These are phyloP conservation scores for Phycomyces nitens DNA, from an alignment of 192 early-diverging fungal genomes.

Conservation along the genomic window DNA sequence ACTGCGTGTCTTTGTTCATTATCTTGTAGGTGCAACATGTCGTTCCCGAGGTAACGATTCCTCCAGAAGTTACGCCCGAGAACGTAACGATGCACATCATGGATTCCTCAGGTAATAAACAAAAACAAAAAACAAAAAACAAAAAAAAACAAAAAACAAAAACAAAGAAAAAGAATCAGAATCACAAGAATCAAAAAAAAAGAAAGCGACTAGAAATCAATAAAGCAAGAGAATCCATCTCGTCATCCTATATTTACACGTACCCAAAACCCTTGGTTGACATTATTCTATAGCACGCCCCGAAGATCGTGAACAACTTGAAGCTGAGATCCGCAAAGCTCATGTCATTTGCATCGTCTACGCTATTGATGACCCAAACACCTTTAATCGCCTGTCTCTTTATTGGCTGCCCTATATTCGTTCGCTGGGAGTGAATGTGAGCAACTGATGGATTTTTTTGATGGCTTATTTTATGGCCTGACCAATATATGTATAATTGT, in stretches of 20 bases:
- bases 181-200: too few relatives aligned
- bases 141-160: not conserved
- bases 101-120: slow-evolving; percentile 81
- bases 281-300: slow-evolving; percentile 58
- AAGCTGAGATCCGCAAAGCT: slow-evolving; percentile 92
- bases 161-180: too few relatives aligned
- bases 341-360: slow-evolving; percentile 99
- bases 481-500: not conserved
- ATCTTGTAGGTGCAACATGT: slow-evolving; percentile 85
- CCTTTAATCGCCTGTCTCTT: slow-evolving; percentile 79
- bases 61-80: slow-evolving; percentile 95
- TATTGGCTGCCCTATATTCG: slow-evolving; percentile 95
- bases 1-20: not conserved
- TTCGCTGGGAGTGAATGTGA: slow-evolving; percentile 86
- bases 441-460: not conserved
- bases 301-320: slow-evolving; percentile 86
- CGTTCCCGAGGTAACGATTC: slow-evolving; percentile 99
- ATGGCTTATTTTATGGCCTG: not conserved
- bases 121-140: not conserved
- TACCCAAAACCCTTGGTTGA: not conserved
- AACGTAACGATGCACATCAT: slow-evolving; percentile 97
- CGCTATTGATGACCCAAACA: slow-evolving; percentile 78
- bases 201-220: too few relatives aligned
- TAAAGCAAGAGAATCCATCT: not conserved
- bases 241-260: not conserved